Conservation (phyloP, 805 yeast species). For the Candida maesae region DNA sequence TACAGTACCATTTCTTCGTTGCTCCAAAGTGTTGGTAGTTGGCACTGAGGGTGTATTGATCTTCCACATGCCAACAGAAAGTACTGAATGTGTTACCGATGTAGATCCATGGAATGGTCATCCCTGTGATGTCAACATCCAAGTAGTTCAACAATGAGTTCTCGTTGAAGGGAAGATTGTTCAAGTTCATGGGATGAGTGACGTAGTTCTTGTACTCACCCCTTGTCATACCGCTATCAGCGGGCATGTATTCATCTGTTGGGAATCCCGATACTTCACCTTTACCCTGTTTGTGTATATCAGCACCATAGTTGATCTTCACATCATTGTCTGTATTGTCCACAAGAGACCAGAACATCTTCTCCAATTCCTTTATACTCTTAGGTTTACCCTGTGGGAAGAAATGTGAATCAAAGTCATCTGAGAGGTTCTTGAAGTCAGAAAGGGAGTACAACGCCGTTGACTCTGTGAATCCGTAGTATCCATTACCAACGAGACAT, state of each 20-base stretch:
- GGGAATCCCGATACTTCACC: conserved; percentile 80
- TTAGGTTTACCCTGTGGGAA: conserved; percentile 27
- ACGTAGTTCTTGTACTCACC: conserved; percentile 35
- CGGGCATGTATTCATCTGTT: conserved; percentile 35
- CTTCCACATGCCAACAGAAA: conserved; percentile 97
- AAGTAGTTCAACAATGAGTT: conserved; percentile 69
- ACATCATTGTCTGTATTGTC: conserved; percentile 40
- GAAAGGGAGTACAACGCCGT: conserved; percentile 50
- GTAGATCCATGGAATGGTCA: conserved; percentile 95
- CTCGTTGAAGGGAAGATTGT: conserved; percentile 63
- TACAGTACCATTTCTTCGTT: conserved; percentile 91
- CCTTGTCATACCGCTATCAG: conserved; percentile 17
- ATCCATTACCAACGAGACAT: conserved; percentile 84
- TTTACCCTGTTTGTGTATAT: conserved; percentile 61
- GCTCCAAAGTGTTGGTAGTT: conserved; percentile 91
- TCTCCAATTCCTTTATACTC: conserved; percentile 47
- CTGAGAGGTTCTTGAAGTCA: conserved; percentile 58
- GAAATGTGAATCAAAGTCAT: conserved; percentile 43
- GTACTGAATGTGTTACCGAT: conserved; percentile 87
- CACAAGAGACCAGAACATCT: conserved; percentile 62
- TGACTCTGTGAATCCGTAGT: conserved; percentile 79
- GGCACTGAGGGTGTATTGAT: conserved; percentile 86
- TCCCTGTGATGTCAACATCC: conserved; percentile 74
- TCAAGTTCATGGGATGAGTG: conserved; percentile 70
- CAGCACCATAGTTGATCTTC: conserved; percentile 80